phyloP scores from a whole-genome alignment of 331 rosid genomes.

The Pyracantha coccinea region DNA sequence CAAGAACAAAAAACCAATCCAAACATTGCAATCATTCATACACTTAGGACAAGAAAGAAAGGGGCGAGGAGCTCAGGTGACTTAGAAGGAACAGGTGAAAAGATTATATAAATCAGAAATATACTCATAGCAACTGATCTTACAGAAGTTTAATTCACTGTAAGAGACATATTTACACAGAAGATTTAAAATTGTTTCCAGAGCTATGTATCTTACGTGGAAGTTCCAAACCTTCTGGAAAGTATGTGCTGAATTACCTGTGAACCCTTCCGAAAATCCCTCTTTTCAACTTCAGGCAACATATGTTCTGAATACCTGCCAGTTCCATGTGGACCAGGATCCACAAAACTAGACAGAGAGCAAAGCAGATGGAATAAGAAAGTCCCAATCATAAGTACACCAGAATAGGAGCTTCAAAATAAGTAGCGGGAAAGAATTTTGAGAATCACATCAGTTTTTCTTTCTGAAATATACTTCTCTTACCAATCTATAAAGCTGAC shows the following conservation, averaged over 20 bases:
- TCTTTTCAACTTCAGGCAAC: slow-evolving; percentile 78
- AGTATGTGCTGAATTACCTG: slow-evolving; percentile 43
- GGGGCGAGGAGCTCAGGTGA: background rate
- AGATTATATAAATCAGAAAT: background rate
- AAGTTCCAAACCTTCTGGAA: background rate
- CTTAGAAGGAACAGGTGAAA: background rate
- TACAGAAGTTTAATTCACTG: background rate
- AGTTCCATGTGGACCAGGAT: slow-evolving; percentile 86
- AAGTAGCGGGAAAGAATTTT: background rate
- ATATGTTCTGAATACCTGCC: slow-evolving; percentile 74
- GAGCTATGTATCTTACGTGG: background rate
- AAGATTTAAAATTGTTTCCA: background rate
- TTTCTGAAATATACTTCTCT: slow-evolving; percentile 11
- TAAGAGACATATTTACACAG: background rate
- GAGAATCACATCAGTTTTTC: background rate
- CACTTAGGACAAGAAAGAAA: background rate
- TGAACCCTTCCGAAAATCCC: slow-evolving; percentile 85
- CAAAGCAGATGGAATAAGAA: background rate
- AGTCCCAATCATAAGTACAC: background rate
- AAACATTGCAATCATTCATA: background rate
- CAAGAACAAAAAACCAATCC: background rate
- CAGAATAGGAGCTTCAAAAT: background rate
- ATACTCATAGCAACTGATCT: background rate
- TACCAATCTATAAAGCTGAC: slow-evolving; percentile 93
- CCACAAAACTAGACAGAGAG: slow-evolving; percentile 38